phyloP scores from a whole-genome alignment of 306 rosid species.

The Inga oerstediana region DNA sequence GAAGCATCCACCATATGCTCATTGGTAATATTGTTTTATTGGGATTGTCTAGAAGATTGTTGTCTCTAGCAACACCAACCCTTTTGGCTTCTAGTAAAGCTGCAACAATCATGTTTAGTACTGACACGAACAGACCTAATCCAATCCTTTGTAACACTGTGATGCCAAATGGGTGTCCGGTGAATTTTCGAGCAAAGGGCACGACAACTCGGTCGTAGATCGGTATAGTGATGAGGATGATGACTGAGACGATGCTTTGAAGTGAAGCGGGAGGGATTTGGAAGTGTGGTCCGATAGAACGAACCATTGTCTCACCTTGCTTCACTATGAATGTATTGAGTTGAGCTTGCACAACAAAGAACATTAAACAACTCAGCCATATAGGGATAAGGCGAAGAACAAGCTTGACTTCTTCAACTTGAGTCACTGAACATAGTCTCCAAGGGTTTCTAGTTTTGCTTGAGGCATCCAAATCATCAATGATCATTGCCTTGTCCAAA shows the following conservation, averaged over 20 bases:
- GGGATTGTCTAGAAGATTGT: constrained; percentile 47
- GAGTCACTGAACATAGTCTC: constrained; percentile 67
- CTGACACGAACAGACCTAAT: constrained; percentile 56
- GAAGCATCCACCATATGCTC: constrained; percentile 75
- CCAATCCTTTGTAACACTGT: constrained; percentile 72
- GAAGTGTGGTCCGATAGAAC: constrained; percentile 29
- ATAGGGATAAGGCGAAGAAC: constrained; percentile 66
- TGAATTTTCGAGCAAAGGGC: constrained; percentile 44
- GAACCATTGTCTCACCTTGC: constrained; percentile 61
- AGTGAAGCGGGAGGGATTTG: neutral
- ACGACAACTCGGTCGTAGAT: constrained; percentile 61
- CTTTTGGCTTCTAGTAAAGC: constrained; percentile 63
- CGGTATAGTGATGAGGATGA: constrained; percentile 51
- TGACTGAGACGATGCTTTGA: neutral
- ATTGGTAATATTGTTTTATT: constrained; percentile 49
- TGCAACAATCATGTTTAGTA: constrained; percentile 57
- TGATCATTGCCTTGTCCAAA: constrained; percentile 69
- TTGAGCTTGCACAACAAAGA: constrained; percentile 55
- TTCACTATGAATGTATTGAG: constrained; percentile 61
- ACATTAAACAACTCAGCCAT: constrained; percentile 71
- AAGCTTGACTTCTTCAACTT: constrained; percentile 82
- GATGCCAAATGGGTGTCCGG: constrained; percentile 54
- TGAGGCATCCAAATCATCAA: constrained; percentile 50
- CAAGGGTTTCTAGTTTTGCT: constrained; percentile 58
- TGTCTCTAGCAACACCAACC: constrained; percentile 41